Percentiles rank a stretch among this genome's conserved stretches.
phyloP scores from a whole-genome alignment of 139 green algal genomes.

The Micractinium conductrix region DNA sequence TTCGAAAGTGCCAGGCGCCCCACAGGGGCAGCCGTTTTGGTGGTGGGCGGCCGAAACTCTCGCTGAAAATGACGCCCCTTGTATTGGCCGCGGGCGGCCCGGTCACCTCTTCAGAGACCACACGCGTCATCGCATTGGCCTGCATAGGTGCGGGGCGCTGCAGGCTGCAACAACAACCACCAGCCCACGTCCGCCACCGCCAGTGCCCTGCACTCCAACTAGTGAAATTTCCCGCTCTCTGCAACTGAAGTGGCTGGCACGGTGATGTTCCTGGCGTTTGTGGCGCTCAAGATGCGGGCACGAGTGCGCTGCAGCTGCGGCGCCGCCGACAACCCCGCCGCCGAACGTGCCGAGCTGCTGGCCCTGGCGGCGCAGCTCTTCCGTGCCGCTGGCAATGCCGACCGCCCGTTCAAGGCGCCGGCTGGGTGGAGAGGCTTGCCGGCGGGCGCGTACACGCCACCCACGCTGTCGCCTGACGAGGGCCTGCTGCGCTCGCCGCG shows the following conservation, averaged over 20 bases:
- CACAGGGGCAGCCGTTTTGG: no score
- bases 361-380: slow-evolving; percentile 2
- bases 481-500: background rate
- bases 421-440: background rate
- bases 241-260: slow-evolving; percentile 23
- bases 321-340: background rate
- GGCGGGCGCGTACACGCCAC: background rate
- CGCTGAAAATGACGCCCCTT: no score
- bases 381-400: background rate
- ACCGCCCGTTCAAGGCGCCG: background rate
- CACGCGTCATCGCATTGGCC: background rate
- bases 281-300: slow-evolving; percentile 10
- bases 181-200: background rate
- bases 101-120: background rate
- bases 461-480: background rate
- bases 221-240: background rate
- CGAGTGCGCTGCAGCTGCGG: background rate
- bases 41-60: no score
- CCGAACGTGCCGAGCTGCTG: background rate
- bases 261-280: slow-evolving; percentile 19
- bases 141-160: background rate
- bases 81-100: background rate
- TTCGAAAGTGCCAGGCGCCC: no score
- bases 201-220: background rate
- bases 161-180: no score